These are phyloP conservation scores for Parastagonospora avenae DNA, from an alignment of 2,329 filamentous ascomycete species.

Conservation along the genomic window DNA sequence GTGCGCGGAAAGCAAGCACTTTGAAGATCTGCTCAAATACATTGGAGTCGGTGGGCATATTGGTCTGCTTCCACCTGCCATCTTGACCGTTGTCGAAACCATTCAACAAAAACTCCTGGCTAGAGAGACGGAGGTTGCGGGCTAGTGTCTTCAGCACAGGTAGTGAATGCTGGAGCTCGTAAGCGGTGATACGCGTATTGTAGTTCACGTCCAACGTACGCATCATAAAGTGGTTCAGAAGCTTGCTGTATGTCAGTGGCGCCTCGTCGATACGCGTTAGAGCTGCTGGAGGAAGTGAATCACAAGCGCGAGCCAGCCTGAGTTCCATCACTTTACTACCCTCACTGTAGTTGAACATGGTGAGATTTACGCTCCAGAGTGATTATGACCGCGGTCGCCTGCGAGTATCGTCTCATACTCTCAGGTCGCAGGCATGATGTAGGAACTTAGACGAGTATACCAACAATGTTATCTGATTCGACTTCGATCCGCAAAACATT, in stretches of 20 bases:
- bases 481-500: too few species aligned
- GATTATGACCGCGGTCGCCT: too few species aligned
- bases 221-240: constrained; percentile 8
- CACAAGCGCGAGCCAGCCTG: too few species aligned
- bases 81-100: background rate
- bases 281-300: background rate
- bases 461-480: too few species aligned
- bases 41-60: background rate
- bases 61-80: background rate
- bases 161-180: background rate
- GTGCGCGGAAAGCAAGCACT: background rate
- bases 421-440: too few species aligned
- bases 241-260: background rate
- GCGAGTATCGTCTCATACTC: too few species aligned
- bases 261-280: background rate
- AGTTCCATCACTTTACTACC: too few species aligned
- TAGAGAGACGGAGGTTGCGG: background rate
- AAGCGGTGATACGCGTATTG: constrained; percentile 1
- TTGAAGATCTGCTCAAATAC: constrained; percentile 1
- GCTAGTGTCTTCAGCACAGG: background rate
- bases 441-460: too few species aligned
- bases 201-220: constrained; percentile 1
- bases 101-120: background rate
- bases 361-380: too few species aligned
- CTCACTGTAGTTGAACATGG: too few species aligned